Evolutionary conservation across 2,329 filamentous ascomycete genomes (phyloP).

Genomic region (Fusarium coicis): DNA sequence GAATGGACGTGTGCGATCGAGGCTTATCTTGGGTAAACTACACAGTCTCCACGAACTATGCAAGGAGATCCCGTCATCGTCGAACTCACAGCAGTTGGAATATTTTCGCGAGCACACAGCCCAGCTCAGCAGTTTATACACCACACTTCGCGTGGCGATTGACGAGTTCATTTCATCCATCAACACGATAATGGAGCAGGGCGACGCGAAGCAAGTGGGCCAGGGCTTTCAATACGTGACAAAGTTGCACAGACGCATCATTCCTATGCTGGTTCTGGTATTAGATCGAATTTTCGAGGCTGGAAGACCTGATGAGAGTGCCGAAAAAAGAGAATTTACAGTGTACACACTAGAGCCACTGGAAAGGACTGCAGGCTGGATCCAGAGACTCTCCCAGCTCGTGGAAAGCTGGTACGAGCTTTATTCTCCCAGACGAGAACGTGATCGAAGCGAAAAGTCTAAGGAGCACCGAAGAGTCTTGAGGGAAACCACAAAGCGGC

Average conservation of each 20-base stretch:
- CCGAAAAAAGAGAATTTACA: slow-evolving; percentile 34
- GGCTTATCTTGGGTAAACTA: slow-evolving; percentile 24
- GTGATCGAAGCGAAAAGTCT: background rate
- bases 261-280: slow-evolving; percentile 42
- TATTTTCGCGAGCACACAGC: slow-evolving; percentile 19
- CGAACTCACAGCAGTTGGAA: slow-evolving; percentile 21
- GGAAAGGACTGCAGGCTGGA: slow-evolving; percentile 29
- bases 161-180: slow-evolving; percentile 12
- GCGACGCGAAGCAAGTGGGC: background rate
- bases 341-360: slow-evolving; percentile 24
- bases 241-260: slow-evolving; percentile 31
- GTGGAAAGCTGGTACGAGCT: slow-evolving; percentile 23
- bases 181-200: background rate
- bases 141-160: slow-evolving; percentile 15
- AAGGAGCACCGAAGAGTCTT: slow-evolving; percentile 10
- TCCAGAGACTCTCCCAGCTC: slow-evolving; percentile 18
- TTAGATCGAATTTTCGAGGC: slow-evolving; percentile 37
- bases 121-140: slow-evolving; percentile 8
- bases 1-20: background rate
- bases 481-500: background rate
- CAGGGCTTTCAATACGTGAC: slow-evolving; percentile 2
- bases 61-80: slow-evolving; percentile 21
- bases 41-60: slow-evolving; percentile 26
- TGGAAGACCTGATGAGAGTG: background rate
- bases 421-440: slow-evolving; percentile 1